These are phyloP conservation scores for Kalaharituber pfeilii DNA, from an alignment of 2,329 filamentous ascomycete genomes.

Conservation along the genomic window DNA sequence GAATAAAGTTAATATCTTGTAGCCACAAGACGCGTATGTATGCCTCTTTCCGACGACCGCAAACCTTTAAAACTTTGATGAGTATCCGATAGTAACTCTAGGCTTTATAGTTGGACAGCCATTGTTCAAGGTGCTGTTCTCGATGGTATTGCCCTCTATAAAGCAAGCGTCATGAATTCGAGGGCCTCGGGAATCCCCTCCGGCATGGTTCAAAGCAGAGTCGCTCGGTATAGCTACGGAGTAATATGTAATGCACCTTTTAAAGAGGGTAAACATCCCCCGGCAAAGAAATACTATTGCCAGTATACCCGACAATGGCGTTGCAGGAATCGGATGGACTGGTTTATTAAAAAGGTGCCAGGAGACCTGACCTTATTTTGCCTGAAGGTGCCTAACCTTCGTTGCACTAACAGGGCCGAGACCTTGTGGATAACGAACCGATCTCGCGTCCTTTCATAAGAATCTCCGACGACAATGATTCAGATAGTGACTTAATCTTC, in stretches of 20 bases:
- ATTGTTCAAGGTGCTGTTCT: conserved; percentile 37
- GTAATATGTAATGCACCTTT: conserved; percentile 1
- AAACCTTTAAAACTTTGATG: no score
- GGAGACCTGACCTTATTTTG: no score
- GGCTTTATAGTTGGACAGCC: conserved; percentile 31
- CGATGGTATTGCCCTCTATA: conserved; percentile 27
- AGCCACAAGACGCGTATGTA: conserved; percentile 30
- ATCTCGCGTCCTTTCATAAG: no score
- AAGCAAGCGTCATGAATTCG: no score
- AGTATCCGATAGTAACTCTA: no score
- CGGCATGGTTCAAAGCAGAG: conserved; percentile 11
- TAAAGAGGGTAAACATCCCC: neutral
- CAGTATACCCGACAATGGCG: neutral
- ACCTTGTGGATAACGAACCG: no score
- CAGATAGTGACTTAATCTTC: conserved; percentile 2
- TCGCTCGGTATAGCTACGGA: conserved; percentile 9
- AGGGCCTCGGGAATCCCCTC: conserved; percentile 19
- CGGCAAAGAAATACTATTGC: neutral
- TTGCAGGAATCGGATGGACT: neutral
- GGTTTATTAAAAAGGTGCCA: conserved; percentile 10
- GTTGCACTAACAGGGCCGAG: no score
- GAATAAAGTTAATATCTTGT: conserved; percentile 29
- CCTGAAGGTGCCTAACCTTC: no score
- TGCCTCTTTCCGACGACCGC: neutral
- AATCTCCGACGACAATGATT: neutral